phyloP scores from a whole-genome alignment of 2,329 filamentous ascomycete genomes.

The Cytospora piceicola region DNA sequence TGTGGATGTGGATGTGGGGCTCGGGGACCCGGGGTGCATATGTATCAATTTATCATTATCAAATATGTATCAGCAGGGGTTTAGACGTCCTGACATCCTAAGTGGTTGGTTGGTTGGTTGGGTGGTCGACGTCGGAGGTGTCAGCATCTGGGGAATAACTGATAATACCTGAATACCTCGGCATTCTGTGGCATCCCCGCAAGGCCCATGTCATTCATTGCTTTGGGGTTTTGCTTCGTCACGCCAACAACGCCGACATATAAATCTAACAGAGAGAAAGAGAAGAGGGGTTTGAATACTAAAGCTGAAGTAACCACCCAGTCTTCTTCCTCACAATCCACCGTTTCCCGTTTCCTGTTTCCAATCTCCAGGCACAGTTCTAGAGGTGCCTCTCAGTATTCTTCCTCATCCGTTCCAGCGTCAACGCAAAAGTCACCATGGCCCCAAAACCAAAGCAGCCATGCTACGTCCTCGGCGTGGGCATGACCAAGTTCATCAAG shows the following conservation, averaged over 20 bases:
- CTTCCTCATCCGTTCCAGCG: too few relatives aligned
- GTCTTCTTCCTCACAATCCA: background rate
- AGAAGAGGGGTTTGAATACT: background rate
- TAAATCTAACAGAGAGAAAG: background rate
- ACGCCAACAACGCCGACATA: background rate
- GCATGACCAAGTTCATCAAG: constrained; percentile 99
- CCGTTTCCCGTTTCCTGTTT: background rate
- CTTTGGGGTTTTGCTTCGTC: background rate
- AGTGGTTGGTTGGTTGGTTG: too few relatives aligned
- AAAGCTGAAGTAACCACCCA: background rate
- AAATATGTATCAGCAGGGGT: too few relatives aligned
- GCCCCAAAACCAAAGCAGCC: constrained; percentile 55
- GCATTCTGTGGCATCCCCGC: constrained; percentile 8
- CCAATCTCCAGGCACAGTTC: background rate
- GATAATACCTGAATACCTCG: constrained; percentile 10
- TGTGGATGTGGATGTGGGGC: too few relatives aligned
- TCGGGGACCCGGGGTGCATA: too few relatives aligned
- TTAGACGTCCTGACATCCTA: background rate
- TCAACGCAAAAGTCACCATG: constrained; percentile 45
- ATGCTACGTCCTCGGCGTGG: constrained; percentile 91
- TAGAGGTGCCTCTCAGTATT: background rate
- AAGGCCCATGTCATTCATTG: background rate
- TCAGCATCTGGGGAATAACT: background rate
- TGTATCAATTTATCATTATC: too few relatives aligned
- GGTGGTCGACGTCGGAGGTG: background rate